phyloP scores from a whole-genome alignment of 306 rosid genomes.

The Phaseolus lunatus region DNA sequence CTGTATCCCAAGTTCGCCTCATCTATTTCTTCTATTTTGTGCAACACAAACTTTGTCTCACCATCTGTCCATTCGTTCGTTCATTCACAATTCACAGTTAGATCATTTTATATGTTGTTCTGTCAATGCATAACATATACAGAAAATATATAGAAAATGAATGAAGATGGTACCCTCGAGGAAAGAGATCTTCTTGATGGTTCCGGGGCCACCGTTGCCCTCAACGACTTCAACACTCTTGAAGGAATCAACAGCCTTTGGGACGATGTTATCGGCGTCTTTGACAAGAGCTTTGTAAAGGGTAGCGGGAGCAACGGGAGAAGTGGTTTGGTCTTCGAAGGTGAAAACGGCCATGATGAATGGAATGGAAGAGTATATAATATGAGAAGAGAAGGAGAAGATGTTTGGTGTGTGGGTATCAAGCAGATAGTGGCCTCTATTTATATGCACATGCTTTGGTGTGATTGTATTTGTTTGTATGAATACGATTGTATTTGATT shows the following conservation, averaged over 20 bases:
- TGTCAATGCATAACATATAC: too few species aligned
- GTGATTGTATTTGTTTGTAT: too few species aligned
- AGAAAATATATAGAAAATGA: too few species aligned
- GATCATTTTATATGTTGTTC: too few species aligned
- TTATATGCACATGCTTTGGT: slow-evolving; percentile 12
- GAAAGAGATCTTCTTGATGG: neutral
- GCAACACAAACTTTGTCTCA: slow-evolving; percentile 43
- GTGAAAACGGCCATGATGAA: slow-evolving; percentile 62
- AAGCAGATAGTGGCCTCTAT: neutral
- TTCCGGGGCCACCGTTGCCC: slow-evolving; percentile 20
- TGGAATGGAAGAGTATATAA: neutral
- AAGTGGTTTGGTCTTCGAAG: slow-evolving; percentile 46
- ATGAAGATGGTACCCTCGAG: neutral
- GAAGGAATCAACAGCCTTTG: neutral
- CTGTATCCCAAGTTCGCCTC: slow-evolving; percentile 40
- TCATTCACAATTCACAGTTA: too few species aligned
- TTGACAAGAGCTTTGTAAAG: slow-evolving; percentile 51
- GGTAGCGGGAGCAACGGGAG: slow-evolving; percentile 49
- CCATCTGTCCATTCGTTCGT: too few species aligned
- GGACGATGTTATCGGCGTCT: neutral
- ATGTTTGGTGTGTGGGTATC: neutral
- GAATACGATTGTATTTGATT: too few species aligned
- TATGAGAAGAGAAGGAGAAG: neutral
- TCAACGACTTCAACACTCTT: neutral
- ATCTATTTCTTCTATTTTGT: slow-evolving; percentile 47